A percentile compares a stretch with the other conserved stretches of the same genome.
Conservation (phyloP, 1,139 yeast species). For the Debaryomyces sp. region DNA sequence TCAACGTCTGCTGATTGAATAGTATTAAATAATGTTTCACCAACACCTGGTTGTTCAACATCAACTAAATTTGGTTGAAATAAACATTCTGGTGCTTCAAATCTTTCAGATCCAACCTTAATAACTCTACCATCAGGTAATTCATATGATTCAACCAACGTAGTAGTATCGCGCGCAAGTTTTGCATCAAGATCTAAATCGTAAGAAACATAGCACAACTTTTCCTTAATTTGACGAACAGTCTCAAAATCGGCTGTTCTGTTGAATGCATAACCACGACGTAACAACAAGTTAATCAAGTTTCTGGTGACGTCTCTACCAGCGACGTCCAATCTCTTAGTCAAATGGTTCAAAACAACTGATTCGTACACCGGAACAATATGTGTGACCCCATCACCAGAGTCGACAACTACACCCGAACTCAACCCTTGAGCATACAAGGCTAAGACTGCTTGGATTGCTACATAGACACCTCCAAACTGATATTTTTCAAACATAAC, state of each 20-base stretch:
- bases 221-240: conserved; percentile 96
- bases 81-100: conserved; percentile 97
- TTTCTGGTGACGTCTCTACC: conserved; percentile 98
- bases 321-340: conserved; percentile 92
- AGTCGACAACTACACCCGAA: conserved; percentile 98
- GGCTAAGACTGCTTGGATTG: conserved; percentile 97
- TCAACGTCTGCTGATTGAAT: conserved; percentile 95
- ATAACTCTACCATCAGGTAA: conserved; percentile 96
- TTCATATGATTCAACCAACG: conserved; percentile 87
- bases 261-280: conserved; percentile 97
- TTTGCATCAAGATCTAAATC: conserved; percentile 89
- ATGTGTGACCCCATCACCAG: conserved; percentile 89
- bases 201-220: conserved; percentile 91
- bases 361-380: conserved; percentile 98
- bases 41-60: conserved; percentile 96
- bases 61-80: conserved; percentile 98
- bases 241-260: conserved; percentile 99
- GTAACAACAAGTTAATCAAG: conserved; percentile 82
- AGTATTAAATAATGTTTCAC: conserved; percentile 88
- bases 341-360: conserved; percentile 90
- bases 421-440: conserved; percentile 96
- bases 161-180: conserved; percentile 90
- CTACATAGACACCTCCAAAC: conserved; percentile 96
- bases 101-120: conserved; percentile 93
- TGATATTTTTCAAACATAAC: conserved; percentile 97